A percentile compares a stretch with the other conserved stretches of the same genome.
Evolutionary conservation across 1,139 yeast species (phyloP).

Genomic region (Geotrichum candidum): DNA sequence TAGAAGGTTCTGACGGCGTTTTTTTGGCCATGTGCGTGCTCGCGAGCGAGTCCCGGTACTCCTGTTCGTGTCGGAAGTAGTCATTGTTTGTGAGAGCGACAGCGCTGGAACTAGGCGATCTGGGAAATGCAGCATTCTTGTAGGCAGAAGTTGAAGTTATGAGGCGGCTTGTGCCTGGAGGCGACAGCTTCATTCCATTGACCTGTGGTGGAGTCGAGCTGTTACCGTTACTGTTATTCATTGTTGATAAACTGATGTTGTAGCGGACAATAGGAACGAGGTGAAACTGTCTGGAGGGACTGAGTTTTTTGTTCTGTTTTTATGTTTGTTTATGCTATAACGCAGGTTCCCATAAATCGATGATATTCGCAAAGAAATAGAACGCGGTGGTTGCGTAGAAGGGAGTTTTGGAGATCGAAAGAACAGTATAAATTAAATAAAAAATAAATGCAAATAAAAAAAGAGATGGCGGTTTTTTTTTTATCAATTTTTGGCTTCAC

Average conservation of each 20-base stretch:
- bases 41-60: neutral
- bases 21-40: neutral
- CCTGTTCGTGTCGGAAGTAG: neutral
- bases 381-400: too few species aligned
- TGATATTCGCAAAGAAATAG: neutral
- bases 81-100: neutral
- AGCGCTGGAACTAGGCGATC: neutral
- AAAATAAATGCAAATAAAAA: too few species aligned
- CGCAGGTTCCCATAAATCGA: neutral
- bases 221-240: neutral
- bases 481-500: too few species aligned
- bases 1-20: neutral
- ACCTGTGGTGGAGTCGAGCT: neutral
- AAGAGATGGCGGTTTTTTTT: too few species aligned
- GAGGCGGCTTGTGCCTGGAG: neutral
- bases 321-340: neutral
- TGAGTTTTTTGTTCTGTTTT: neutral
- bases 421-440: too few species aligned
- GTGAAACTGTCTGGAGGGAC: neutral
- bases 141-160: neutral
- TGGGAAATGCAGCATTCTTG: neutral
- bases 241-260: neutral
- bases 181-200: neutral
- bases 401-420: too few species aligned
- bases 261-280: neutral